Evolutionary conservation across 1,284 basidiomycete species (phyloP), one percentile per base, ranked within the genome.

Genomic region (Ceratorhiza oryzae-sativae): DNA sequence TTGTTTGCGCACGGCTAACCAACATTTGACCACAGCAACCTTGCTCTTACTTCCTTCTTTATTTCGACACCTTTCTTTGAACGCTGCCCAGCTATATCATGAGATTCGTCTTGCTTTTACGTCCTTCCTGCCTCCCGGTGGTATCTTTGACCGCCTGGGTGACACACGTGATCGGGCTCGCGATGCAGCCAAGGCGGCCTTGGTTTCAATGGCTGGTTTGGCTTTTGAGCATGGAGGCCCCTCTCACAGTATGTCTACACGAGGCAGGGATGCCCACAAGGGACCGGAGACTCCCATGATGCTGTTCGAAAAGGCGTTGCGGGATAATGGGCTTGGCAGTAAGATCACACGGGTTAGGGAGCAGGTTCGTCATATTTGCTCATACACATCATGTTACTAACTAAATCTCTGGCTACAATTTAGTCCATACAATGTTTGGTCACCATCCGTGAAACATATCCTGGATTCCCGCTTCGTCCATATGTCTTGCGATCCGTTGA

Each of bases 401-500:
- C 76, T 8, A 74, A 74, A 60, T 60, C 61, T 55, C 61, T 20
- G 30, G 58, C 36, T 53, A 8, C 42, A 27, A 12, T 70, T 30
- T 55, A 74, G 72, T 75, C 68, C 15, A 71, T 73, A 23, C 68
- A 71, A 41, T 62, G 71, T 20, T 70, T 75, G 0, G 88, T 90
- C 32, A 85, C 89, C 75, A 85, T 93, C 76, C 88, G 90, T 67
- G 85, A 88, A 49, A 79, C 81, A 59, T 85, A 91, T 75, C 85
- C 88, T 68, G 85, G 87, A 63, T 91, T 97, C 75, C 94, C 94
- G 13, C 86, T 99, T 56, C 88, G 91, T 62, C 87, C 93, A 1
- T 97, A 93, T 80, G 86, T 97, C 34, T 81, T 91, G 0, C 81
- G 86, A 25, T 87, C 99, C 53, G 93, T 98, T 18, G 92, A 90